Conservation (phyloP, 306 rosid species). For the Fragaria vesca region DNA sequence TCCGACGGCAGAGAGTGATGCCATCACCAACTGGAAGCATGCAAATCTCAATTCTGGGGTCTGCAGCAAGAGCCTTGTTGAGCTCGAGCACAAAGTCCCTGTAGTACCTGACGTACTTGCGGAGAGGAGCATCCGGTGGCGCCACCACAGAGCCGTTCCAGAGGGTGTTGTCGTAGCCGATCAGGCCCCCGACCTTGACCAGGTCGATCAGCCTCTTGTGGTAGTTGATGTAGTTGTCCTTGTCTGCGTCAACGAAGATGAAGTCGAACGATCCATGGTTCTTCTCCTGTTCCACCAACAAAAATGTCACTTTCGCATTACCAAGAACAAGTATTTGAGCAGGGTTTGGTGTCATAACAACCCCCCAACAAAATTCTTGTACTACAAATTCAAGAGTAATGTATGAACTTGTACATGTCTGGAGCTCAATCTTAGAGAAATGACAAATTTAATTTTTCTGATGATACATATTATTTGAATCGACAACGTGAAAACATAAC, state of each 20-base stretch:
- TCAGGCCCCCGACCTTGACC: conserved; percentile 78
- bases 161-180: conserved; percentile 90
- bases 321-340: not conserved
- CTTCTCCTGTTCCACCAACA: conserved; percentile 42
- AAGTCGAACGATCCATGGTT: conserved; percentile 73
- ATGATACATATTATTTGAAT: not conserved
- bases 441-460: not conserved
- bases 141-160: conserved; percentile 96
- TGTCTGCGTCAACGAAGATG: conserved; percentile 87
- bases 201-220: conserved; percentile 81
- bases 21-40: conserved; percentile 93
- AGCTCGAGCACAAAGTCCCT: conserved; percentile 84
- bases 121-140: conserved; percentile 77
- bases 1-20: conserved; percentile 83
- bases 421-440: not conserved
- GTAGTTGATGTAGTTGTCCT: conserved; percentile 89
- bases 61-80: conserved; percentile 76
- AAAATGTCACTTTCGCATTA: not conserved
- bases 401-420: not conserved
- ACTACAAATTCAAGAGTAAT: not conserved
- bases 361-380: not conserved
- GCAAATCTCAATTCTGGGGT: conserved; percentile 87
- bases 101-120: conserved; percentile 87
- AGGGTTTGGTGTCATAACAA: not conserved
- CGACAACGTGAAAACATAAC: not conserved